Evolutionary conservation across 1,284 basidiomycete genomes (phyloP), one percentile per base, ranked within the genome.

Genomic region (Stygiomarasmius scandens): DNA sequence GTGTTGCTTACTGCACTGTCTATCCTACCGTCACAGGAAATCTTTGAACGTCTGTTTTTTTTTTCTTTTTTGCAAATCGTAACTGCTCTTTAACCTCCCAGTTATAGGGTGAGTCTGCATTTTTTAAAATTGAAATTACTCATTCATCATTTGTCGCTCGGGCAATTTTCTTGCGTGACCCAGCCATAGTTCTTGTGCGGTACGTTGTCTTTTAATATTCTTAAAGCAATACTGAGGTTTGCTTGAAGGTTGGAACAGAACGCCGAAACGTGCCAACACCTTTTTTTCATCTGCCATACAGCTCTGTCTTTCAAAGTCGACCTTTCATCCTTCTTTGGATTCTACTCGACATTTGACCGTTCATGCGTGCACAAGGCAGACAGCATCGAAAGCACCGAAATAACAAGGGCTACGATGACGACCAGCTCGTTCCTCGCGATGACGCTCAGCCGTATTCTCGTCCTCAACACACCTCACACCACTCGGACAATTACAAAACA

Each of bases 291-390:
- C 29, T 19, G 38, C n/a, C 38, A 41, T 9, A 9, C 16, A 4
- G 4, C 8, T 41, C 38, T 12, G n/a, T 19, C 44, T 19, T 44
- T 32, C 43, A 44, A 32, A 54, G 25, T 43, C 46, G 23, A 47
- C 52, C 23, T 45, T n/a, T 45, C 27, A 45, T 23, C 52, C 29
- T 38, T 25, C 12, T 24, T 23, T 27, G n/a, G 24, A 27, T 8
- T 20, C 22, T 45, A 25, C 23, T 20, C 25, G 11, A 32, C 24
- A n/a, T 54, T 19, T 41, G 16, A 19, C 6, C 52, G 27, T 16
- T 25, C 48, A 85, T 84, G 83, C 80, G 82, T 62, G 69, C 79
- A 56, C 79, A 83, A 60, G 74, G 72, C 67, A 78, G 79, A 69
- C 75, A 69, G 14, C 54, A 65, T 61, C 77, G 80, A 67, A 74